Evolutionary conservation across 179 eudicot species (phyloP).

Genomic region (Gypsophila paniculata): DNA sequence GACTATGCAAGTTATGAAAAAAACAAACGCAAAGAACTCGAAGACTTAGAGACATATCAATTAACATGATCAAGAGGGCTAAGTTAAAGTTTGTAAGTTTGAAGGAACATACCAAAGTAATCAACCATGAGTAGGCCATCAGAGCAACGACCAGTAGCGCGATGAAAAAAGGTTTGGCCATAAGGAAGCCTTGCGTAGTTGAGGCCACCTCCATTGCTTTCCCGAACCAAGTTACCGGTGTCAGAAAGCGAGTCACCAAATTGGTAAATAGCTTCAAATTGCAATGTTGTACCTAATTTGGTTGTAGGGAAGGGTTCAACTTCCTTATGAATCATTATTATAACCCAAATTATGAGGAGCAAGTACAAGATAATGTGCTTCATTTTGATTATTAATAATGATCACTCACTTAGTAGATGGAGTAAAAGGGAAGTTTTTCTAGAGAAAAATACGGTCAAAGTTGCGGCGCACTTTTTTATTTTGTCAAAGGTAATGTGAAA

Average conservation of each 20-base stretch:
- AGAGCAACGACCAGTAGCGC: slow-evolving; percentile 35
- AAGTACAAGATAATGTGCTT: not conserved
- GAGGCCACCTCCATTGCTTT: not conserved
- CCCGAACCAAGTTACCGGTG: slow-evolving; percentile 31
- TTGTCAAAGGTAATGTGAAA: not conserved
- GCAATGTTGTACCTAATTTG: not conserved
- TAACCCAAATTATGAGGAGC: slow-evolving; percentile 10
- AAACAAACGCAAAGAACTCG: too few species aligned
- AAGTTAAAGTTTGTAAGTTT: not conserved
- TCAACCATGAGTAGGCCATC: slow-evolving; percentile 34
- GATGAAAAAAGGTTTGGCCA: slow-evolving; percentile 26
- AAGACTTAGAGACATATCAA: too few species aligned
- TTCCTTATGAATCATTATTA: not conserved
- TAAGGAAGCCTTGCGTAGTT: slow-evolving; percentile 27
- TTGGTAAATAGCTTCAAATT: slow-evolving; percentile 31
- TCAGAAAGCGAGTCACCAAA: slow-evolving; percentile 36
- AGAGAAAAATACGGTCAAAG: not conserved
- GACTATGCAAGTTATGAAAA: too few species aligned
- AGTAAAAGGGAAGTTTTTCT: not conserved
- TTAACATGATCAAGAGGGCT: too few species aligned
- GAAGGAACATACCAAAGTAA: slow-evolving; percentile 25
- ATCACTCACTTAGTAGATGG: slow-evolving; percentile 1
- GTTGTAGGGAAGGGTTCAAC: not conserved
- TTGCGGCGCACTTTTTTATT: not conserved
- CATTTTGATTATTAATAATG: slow-evolving; percentile 2